Percentiles rank a stretch among this genome's conserved stretches.
Evolutionary conservation across 2,329 filamentous ascomycete species (phyloP).

Genomic region (Nothophoma quercina): DNA sequence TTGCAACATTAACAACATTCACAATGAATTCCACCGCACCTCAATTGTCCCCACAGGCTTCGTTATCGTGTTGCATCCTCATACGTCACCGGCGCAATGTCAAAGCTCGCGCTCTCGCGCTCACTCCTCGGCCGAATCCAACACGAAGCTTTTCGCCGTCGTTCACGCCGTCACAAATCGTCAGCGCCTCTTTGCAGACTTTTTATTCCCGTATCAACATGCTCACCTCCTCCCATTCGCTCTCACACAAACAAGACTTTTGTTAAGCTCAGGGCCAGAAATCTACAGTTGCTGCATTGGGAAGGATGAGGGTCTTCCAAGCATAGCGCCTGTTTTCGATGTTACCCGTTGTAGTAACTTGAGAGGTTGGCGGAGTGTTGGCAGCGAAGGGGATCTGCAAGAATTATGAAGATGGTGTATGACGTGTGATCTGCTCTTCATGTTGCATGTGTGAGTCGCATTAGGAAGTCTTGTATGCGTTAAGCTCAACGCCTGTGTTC

Average conservation of each 20-base stretch:
- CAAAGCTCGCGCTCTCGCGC: neutral
- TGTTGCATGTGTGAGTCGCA: no score
- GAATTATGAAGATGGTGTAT: no score
- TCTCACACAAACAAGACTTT: slow-evolving; percentile 13
- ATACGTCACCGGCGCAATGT: slow-evolving; percentile 14
- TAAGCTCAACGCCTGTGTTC: slow-evolving; percentile 18
- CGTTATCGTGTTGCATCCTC: neutral
- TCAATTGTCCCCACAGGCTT: no score
- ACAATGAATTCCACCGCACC: no score
- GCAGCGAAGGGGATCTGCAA: no score
- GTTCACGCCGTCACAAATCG: neutral
- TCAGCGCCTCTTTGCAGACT: neutral
- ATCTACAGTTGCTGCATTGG: slow-evolving; percentile 3
- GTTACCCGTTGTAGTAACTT: neutral
- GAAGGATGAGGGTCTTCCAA: neutral
- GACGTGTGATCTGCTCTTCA: no score
- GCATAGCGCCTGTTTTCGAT: slow-evolving; percentile 12
- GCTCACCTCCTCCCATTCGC: no score
- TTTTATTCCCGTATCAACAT: neutral
- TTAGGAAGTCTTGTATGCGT: neutral
- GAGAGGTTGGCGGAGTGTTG: neutral
- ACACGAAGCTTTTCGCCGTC: neutral
- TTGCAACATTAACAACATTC: no score
- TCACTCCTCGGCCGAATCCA: slow-evolving; percentile 7
- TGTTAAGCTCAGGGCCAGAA: slow-evolving; percentile 18